Conservation (phyloP, 1,284 basidiomycete genomes). For the Xerocomus amazonicus region DNA sequence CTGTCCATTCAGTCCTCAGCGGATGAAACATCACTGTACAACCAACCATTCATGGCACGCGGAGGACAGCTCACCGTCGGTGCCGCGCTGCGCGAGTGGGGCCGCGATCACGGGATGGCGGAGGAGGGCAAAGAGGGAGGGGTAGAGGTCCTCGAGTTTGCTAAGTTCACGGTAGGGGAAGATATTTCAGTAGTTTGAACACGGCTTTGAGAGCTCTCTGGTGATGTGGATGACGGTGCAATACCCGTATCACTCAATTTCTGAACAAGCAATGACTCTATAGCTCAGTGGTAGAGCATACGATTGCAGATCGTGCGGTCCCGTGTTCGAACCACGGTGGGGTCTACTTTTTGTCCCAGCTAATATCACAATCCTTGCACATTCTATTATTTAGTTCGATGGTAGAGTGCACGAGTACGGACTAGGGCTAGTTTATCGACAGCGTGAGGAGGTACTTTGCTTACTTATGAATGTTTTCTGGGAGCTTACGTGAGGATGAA, state of each 20-base stretch:
- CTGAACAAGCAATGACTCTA: slow-evolving; percentile 18
- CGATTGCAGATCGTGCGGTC: slow-evolving; percentile 42
- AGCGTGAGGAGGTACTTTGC: too few species aligned
- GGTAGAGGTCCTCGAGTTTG: slow-evolving; percentile 58
- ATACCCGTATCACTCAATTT: too few species aligned
- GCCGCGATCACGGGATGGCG: slow-evolving; percentile 48
- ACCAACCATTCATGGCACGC: slow-evolving; percentile 82
- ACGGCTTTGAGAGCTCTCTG: too few species aligned
- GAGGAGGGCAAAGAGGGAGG: slow-evolving; percentile 42
- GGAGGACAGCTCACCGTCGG: slow-evolving; percentile 54
- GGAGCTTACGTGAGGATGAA: too few species aligned
- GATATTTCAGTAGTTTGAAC: slow-evolving; percentile 11
- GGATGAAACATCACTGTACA: slow-evolving; percentile 66
- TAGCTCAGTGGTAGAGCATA: slow-evolving; percentile 43
- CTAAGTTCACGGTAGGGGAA: slow-evolving; percentile 67
- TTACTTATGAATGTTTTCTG: too few species aligned
- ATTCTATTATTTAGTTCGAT: too few species aligned
- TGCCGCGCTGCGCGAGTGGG: slow-evolving; percentile 69
- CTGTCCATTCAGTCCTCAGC: slow-evolving; percentile 46
- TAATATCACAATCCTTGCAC: too few species aligned
- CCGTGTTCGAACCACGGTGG: slow-evolving; percentile 42
- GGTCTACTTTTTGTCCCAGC: slow-evolving; percentile 18
- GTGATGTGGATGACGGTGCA: too few species aligned
- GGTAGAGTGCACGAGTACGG: too few species aligned
- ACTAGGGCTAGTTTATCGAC: too few species aligned